Percentiles rank a stretch among this genome's conserved stretches.
Evolutionary conservation across 805 yeast species (phyloP).

Genomic region (Jamesozyma piceae): DNA sequence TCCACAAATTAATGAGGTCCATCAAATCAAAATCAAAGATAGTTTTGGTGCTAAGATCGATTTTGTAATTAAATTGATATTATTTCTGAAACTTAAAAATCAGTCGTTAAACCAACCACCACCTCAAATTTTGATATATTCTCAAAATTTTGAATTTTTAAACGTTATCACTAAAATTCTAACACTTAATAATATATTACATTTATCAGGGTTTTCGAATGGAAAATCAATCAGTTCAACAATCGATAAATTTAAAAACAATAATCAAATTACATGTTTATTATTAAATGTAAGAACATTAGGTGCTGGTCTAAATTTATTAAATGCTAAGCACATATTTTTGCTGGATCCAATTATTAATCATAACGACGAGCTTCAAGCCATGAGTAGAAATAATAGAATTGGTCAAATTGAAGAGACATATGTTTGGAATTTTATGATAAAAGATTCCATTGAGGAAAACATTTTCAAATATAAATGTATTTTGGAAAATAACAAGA

Average conservation of each 20-base stretch:
- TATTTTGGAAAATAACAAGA: constrained; percentile 18
- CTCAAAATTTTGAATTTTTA: constrained; percentile 80
- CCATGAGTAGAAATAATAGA: constrained; percentile 83
- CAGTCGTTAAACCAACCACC: constrained; percentile 24
- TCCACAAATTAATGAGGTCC: constrained; percentile 36
- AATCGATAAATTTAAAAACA: constrained; percentile 48
- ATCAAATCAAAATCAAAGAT: constrained; percentile 34
- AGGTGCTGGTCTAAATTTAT: constrained; percentile 82
- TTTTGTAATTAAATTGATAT: constrained; percentile 62
- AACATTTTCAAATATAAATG: constrained; percentile 46
- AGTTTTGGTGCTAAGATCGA: constrained; percentile 83
- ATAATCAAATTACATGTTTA: constrained; percentile 66
- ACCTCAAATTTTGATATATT: constrained; percentile 77
- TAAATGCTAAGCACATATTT: constrained; percentile 88
- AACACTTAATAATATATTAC: constrained; percentile 44
- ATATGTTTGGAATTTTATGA: constrained; percentile 85
- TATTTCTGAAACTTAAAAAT: constrained; percentile 50
- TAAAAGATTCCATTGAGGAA: constrained; percentile 80
- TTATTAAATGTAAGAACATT: constrained; percentile 76
- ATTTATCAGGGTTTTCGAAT: constrained; percentile 36
- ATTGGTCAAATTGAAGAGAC: constrained; percentile 82
- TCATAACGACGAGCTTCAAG: constrained; percentile 80
- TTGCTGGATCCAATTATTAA: constrained; percentile 89
- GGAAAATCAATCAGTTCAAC: constrained; percentile 28
- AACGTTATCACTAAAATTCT: constrained; percentile 59